Evolutionary conservation across 257 asterid species (phyloP).

Genomic region (Solanum piurae): DNA sequence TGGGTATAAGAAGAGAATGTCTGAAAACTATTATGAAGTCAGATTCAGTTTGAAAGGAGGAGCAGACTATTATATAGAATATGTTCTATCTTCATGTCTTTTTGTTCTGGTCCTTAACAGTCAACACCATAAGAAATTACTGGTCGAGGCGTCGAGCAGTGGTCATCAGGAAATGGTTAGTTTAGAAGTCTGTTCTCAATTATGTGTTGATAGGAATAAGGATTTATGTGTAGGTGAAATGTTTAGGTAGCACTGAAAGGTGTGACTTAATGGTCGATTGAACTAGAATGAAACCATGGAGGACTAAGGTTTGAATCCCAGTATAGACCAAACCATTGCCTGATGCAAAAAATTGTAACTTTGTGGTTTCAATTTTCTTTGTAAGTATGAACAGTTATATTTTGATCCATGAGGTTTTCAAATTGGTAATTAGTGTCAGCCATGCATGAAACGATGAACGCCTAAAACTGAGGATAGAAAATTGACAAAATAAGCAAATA

Average conservation of each 20-base stretch:
- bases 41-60: background rate
- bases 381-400: background rate
- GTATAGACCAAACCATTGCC: background rate
- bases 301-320: background rate
- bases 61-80: background rate
- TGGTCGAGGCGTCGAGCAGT: background rate
- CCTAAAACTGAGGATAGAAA: background rate
- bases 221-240: background rate
- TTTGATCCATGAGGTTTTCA: background rate
- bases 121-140: background rate
- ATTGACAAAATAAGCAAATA: background rate
- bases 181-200: background rate
- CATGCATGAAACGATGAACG: background rate
- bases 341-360: too few species aligned
- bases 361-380: too few species aligned
- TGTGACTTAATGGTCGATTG: background rate
- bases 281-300: background rate
- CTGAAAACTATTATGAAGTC: background rate
- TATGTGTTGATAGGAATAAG: background rate
- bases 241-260: background rate
- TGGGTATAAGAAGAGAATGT: background rate
- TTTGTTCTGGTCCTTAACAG: background rate
- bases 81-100: background rate
- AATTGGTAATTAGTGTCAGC: background rate
- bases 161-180: background rate